A percentile compares a stretch with the other conserved stretches of the same genome.
Evolutionary conservation across 2,329 filamentous ascomycete species (phyloP).

Genomic region (Tolypocladium sp.): DNA sequence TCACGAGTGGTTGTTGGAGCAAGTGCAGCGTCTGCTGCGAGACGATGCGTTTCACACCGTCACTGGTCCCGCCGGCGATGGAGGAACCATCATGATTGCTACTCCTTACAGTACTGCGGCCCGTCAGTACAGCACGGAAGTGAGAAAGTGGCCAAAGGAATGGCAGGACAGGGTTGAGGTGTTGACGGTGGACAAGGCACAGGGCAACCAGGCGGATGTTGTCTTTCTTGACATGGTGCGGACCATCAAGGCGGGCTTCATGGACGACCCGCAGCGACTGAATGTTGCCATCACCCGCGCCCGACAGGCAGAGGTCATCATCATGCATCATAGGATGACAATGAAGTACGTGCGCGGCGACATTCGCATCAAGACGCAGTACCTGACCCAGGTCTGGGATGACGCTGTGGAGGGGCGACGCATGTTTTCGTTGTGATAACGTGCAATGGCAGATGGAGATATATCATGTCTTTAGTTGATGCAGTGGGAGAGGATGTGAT

Average conservation of each 20-base stretch:
- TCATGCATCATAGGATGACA: constrained; percentile 32
- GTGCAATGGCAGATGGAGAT: not conserved
- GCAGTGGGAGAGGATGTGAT: not conserved
- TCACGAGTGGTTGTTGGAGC: constrained; percentile 24
- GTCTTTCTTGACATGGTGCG: constrained; percentile 38
- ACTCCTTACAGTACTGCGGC: constrained; percentile 32
- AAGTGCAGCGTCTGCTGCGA: constrained; percentile 19
- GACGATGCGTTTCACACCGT: constrained; percentile 22
- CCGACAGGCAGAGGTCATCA: constrained; percentile 32
- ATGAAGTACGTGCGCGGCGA: constrained; percentile 3
- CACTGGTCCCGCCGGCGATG: constrained; percentile 10
- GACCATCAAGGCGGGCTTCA: constrained; percentile 26
- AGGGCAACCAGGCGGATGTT: constrained; percentile 38
- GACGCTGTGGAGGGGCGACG: constrained; percentile 11
- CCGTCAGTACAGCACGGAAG: constrained; percentile 21
- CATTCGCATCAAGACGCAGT: constrained; percentile 9
- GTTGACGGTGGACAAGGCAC: constrained; percentile 34
- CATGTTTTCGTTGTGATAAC: not conserved
- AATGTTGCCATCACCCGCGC: constrained; percentile 37
- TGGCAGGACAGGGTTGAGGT: constrained; percentile 25
- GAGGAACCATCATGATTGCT: constrained; percentile 30
- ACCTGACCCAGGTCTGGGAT: constrained; percentile 20
- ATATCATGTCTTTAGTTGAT: not conserved
- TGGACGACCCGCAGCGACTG: constrained; percentile 33
- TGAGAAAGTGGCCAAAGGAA: constrained; percentile 15